phyloP scores from a whole-genome alignment of 2,329 filamentous ascomycete genomes.

The Trichoderma atroviride region DNA sequence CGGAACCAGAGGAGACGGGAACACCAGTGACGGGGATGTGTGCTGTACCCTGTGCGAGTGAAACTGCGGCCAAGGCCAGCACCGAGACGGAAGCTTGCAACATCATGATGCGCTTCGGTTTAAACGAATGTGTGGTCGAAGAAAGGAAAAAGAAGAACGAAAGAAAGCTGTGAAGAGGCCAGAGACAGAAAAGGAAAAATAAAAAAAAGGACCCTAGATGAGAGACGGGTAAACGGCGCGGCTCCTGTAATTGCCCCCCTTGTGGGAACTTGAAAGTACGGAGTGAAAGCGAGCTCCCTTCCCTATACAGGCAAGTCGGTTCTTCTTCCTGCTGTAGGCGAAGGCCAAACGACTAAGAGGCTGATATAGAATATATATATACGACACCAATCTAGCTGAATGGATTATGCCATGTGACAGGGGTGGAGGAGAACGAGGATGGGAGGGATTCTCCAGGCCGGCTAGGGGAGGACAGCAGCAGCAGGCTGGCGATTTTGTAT shows the following conservation, averaged over 20 bases:
- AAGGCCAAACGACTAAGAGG: conserved; percentile 3
- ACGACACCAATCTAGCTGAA: conserved; percentile 1
- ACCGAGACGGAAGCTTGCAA: conserved; percentile 31
- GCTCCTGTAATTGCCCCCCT: conserved; percentile 19
- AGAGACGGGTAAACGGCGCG: conserved; percentile 13
- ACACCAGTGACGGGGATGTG: conserved; percentile 45
- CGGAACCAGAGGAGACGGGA: conserved; percentile 43
- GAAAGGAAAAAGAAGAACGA: neutral
- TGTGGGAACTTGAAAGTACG: neutral
- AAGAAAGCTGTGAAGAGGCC: neutral
- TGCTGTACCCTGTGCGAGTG: conserved; percentile 32
- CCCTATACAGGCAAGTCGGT: conserved; percentile 9
- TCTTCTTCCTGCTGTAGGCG: conserved; percentile 15
- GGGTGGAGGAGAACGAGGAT: neutral
- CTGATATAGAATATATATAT: conserved; percentile 22
- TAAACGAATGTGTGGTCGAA: conserved; percentile 19
- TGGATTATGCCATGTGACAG: conserved; percentile 6
- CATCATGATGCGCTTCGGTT: conserved; percentile 29
- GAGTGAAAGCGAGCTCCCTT: conserved; percentile 22
- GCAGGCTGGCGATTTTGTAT: conserved; percentile 21
- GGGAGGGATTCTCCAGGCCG: conserved; percentile 4
- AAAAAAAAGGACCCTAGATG: conserved; percentile 8
- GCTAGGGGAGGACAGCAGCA: conserved; percentile 7
- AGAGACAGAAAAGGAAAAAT: neutral
- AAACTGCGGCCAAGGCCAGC: conserved; percentile 35